Evolutionary conservation across 352 stramenopile genomes (phyloP).

Genomic region (Pseudoperonospora humuli): DNA sequence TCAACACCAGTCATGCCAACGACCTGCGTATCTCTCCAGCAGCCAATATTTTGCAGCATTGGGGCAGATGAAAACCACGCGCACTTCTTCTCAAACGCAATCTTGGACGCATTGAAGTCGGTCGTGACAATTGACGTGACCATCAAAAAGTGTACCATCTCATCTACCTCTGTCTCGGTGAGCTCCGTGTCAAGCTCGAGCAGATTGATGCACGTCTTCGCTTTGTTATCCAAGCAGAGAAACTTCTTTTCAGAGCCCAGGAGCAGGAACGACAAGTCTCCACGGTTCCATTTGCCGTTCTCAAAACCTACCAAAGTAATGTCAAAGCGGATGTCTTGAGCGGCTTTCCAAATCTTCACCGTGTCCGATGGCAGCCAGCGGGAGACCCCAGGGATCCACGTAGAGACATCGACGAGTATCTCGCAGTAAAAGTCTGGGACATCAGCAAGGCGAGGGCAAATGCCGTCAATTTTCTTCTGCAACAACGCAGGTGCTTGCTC

Average conservation of each 20-base stretch:
- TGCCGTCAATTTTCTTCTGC: conserved; percentile 40
- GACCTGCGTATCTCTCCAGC: conserved; percentile 41
- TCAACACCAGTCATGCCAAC: conserved; percentile 49
- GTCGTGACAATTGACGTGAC: conserved; percentile 50
- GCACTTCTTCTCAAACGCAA: conserved; percentile 39
- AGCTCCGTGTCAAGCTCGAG: conserved; percentile 23
- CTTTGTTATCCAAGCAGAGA: conserved; percentile 49
- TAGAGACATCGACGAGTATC: conserved; percentile 56
- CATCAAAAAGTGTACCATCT: conserved; percentile 57
- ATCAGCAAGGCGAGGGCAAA: conserved; percentile 33
- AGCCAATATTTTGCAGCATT: conserved; percentile 37
- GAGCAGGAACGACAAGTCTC: conserved; percentile 55
- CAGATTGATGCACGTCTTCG: conserved; percentile 37
- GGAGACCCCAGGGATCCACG: conserved; percentile 64
- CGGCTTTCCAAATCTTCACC: conserved; percentile 71
- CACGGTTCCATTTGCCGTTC: conserved; percentile 50
- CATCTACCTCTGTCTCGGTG: conserved; percentile 31
- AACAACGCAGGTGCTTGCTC: conserved; percentile 44
- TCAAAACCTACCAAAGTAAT: conserved; percentile 61
- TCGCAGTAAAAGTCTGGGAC: conserved; percentile 63
- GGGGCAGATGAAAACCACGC: conserved; percentile 38
- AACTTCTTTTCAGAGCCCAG: conserved; percentile 35
- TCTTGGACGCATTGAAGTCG: conserved; percentile 30
- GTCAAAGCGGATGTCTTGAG: conserved; percentile 50
- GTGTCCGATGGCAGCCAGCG: conserved; percentile 63